These are phyloP conservation scores for Fusarium sp. DNA, from an alignment of 2,329 filamentous ascomycete genomes.

Conservation along the genomic window DNA sequence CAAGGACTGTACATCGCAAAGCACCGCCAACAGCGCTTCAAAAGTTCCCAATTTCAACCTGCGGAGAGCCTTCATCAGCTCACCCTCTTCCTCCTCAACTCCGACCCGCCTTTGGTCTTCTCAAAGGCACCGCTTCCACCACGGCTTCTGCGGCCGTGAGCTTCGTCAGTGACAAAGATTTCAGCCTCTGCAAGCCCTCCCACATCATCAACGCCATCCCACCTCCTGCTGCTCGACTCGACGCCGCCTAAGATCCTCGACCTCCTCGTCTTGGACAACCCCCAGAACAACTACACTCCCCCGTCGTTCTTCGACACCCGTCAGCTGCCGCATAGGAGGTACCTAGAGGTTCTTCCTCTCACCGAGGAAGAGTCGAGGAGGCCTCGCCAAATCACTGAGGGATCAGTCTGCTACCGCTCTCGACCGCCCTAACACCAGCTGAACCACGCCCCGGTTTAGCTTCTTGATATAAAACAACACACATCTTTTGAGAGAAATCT, in stretches of 20 bases:
- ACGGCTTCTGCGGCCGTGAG: slow-evolving; percentile 76
- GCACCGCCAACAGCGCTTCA: slow-evolving; percentile 1
- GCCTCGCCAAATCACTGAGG: slow-evolving; percentile 93
- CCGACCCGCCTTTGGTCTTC: slow-evolving; percentile 74
- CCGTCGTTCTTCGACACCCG: slow-evolving; percentile 73
- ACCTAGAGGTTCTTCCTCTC: slow-evolving; percentile 99
- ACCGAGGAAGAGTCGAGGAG: slow-evolving; percentile 99
- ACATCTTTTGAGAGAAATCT: background rate
- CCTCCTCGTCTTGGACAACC: slow-evolving; percentile 66
- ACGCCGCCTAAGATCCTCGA: slow-evolving; percentile 65
- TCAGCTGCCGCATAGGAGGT: slow-evolving; percentile 99
- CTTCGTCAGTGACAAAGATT: slow-evolving; percentile 79
- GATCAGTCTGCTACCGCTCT: slow-evolving; percentile 94
- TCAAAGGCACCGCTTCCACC: slow-evolving; percentile 74
- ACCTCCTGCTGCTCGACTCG: slow-evolving; percentile 68
- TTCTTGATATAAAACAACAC: slow-evolving; percentile 16
- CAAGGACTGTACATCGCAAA: background rate
- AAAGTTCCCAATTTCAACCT: background rate
- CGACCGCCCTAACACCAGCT: slow-evolving; percentile 89
- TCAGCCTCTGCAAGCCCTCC: slow-evolving; percentile 74
- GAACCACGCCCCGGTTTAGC: slow-evolving; percentile 46
- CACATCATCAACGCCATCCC: slow-evolving; percentile 78
- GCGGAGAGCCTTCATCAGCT: slow-evolving; percentile 6
- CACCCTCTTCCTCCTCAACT: background rate
- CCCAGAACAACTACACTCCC: slow-evolving; percentile 63